Conservation (phyloP, 495 filamentous ascomycete genomes). For the Pseudoneurospora amorphoporcata region DNA sequence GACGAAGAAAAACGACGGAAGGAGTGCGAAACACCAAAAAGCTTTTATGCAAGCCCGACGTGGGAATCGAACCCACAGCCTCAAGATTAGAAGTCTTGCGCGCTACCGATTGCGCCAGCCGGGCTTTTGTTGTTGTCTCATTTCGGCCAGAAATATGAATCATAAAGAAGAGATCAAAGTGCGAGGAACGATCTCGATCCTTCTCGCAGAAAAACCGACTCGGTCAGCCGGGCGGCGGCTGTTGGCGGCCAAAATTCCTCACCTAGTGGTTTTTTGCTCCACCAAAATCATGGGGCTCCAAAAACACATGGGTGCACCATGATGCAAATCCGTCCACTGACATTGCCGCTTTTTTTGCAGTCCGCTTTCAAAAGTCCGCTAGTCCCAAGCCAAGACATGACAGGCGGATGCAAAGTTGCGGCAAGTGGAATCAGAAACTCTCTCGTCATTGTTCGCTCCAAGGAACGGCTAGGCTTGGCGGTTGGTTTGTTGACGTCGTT, state of each 20-base stretch:
- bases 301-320: background rate
- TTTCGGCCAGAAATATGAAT: accelerated
- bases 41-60: background rate
- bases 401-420: background rate
- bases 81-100: background rate
- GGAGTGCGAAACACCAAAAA: background rate
- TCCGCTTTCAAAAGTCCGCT: background rate
- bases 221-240: background rate
- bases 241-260: background rate
- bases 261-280: background rate
- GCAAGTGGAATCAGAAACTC: background rate
- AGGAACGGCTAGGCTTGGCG: background rate
- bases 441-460: background rate
- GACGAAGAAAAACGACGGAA: background rate
- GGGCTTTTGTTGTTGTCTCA: background rate
- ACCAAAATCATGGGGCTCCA: background rate
- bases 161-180: background rate
- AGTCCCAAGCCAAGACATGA: background rate
- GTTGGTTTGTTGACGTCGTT: background rate
- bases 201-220: background rate
- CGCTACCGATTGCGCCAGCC: background rate
- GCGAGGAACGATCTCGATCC: background rate
- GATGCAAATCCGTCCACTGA: background rate
- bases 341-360: background rate
- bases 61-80: background rate